Percentiles rank a stretch among this genome's conserved stretches.
Evolutionary conservation across 2,329 filamentous ascomycete species (phyloP).

Genomic region (Scedosporium boydii): DNA sequence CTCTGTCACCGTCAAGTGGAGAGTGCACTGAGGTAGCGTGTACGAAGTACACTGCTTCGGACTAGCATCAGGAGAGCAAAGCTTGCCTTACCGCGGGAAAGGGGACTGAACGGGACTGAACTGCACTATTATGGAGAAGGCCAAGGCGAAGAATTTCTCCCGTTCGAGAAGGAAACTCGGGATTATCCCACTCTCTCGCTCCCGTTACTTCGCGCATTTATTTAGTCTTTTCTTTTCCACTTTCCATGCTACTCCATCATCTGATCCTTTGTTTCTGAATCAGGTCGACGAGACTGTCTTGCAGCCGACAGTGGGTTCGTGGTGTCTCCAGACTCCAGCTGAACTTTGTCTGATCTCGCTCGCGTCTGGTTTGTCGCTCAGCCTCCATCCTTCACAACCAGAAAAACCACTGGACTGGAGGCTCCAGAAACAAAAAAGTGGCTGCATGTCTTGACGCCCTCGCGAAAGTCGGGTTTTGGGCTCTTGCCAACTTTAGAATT

Average conservation of each 20-base stretch:
- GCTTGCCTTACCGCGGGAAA: background rate
- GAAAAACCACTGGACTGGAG: background rate
- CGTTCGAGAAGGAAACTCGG: background rate
- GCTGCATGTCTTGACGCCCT: background rate
- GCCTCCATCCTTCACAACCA: background rate
- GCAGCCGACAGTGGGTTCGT: background rate
- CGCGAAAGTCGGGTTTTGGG: background rate
- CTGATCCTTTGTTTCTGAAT: conserved; percentile 2
- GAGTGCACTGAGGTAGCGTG: background rate
- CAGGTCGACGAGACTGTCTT: background rate
- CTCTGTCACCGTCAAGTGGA: background rate
- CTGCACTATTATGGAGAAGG: background rate
- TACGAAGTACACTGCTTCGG: background rate
- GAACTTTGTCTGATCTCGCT: background rate
- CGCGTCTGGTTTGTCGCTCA: background rate
- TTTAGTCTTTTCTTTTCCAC: background rate
- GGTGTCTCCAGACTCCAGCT: background rate
- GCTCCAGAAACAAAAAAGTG: background rate
- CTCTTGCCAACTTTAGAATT: too few species aligned
- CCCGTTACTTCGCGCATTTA: background rate
- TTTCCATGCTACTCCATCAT: background rate
- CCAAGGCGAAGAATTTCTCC: background rate
- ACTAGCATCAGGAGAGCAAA: background rate
- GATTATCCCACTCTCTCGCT: background rate
- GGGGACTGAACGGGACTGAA: background rate